These are phyloP conservation scores for Aspergillus nanangensis DNA, from an alignment of 495 filamentous ascomycete species.

Conservation along the genomic window DNA sequence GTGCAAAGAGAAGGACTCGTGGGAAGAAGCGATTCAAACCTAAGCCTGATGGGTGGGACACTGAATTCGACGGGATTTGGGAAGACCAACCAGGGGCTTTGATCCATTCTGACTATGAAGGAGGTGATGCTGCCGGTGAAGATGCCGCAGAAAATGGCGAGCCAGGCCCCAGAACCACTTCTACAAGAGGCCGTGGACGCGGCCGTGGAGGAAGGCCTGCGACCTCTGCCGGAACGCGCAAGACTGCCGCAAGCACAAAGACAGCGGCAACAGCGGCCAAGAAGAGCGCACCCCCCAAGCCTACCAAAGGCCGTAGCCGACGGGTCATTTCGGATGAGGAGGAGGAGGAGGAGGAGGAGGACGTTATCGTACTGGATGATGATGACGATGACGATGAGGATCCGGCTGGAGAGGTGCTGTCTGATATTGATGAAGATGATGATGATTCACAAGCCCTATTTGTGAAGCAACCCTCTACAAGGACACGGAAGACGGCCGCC, in stretches of 20 bases:
- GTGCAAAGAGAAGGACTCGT: slow-evolving; percentile 55
- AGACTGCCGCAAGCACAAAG: slow-evolving; percentile 36
- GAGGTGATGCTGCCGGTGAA: slow-evolving; percentile 40
- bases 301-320: slow-evolving; percentile 32
- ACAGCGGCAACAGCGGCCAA: slow-evolving; percentile 36
- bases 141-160: slow-evolving; percentile 42
- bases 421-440: slow-evolving; percentile 31
- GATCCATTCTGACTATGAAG: slow-evolving; percentile 52
- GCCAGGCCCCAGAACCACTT: slow-evolving; percentile 19
- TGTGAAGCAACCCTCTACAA: slow-evolving; percentile 45
- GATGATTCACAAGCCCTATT: slow-evolving; percentile 49
- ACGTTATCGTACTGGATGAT: slow-evolving; percentile 58
- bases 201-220: slow-evolving; percentile 45
- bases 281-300: slow-evolving; percentile 32
- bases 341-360: slow-evolving; percentile 55
- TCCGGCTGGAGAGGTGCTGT: slow-evolving; percentile 23
- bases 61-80: slow-evolving; percentile 81
- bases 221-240: slow-evolving; percentile 30
- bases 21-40: slow-evolving; percentile 65
- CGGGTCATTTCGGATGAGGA: slow-evolving; percentile 53
- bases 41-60: slow-evolving; percentile 78
- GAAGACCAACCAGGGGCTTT: slow-evolving; percentile 70
- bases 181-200: slow-evolving; percentile 46
- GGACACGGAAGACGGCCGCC: slow-evolving; percentile 23
- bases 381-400: slow-evolving; percentile 59